These are phyloP conservation scores for Vigna trinervia DNA, from an alignment of 306 rosid species.

Conservation along the genomic window DNA sequence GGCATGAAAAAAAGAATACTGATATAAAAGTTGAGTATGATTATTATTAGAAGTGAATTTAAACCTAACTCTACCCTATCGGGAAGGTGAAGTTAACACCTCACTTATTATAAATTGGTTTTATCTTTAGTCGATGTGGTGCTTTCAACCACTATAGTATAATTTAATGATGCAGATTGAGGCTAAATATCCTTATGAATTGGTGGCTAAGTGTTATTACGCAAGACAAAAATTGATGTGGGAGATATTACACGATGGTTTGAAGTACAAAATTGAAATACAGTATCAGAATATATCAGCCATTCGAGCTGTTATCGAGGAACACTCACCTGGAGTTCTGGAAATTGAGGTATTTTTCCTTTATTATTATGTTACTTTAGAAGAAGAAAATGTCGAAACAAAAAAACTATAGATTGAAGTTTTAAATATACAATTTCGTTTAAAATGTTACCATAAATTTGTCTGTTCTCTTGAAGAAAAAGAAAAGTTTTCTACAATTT, in stretches of 20 bases:
- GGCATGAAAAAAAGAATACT: not conserved
- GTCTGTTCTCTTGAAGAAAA: not conserved
- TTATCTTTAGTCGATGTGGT: too few relatives aligned
- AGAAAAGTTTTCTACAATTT: not conserved
- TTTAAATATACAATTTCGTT: not conserved
- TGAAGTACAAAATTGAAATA: slow-evolving; percentile 66
- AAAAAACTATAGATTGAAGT: not conserved
- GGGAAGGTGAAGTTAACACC: too few relatives aligned
- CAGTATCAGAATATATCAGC: slow-evolving; percentile 53
- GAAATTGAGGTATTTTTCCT: slow-evolving; percentile 48
- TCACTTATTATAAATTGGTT: too few relatives aligned
- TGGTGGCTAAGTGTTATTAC: slow-evolving; percentile 67
- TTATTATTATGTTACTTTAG: not conserved
- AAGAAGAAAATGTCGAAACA: not conserved
- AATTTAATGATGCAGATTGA: slow-evolving; percentile 47
- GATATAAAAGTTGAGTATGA: not conserved
- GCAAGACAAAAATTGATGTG: slow-evolving; percentile 63
- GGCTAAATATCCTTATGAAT: slow-evolving; percentile 43
- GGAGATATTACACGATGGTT: slow-evolving; percentile 57
- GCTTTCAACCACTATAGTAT: not conserved
- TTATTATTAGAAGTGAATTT: not conserved
- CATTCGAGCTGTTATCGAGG: slow-evolving; percentile 47
- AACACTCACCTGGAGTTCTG: slow-evolving; percentile 52
- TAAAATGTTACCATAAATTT: not conserved
- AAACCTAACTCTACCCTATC: too few relatives aligned